phyloP scores from a whole-genome alignment of 2,329 filamentous ascomycete genomes.

The Alternaria conjuncta region DNA sequence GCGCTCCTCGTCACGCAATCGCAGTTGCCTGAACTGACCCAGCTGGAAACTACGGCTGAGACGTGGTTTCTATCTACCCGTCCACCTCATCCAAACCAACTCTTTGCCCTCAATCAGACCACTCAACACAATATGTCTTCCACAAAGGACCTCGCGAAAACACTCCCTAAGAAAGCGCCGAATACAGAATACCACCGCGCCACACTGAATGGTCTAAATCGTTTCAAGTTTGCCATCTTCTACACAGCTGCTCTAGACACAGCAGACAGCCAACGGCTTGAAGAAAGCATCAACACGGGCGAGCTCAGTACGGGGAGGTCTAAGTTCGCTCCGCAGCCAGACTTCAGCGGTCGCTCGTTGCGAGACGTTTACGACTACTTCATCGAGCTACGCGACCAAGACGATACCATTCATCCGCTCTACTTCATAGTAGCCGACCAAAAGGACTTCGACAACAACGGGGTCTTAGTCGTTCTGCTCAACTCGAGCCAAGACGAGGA shows the following conservation, averaged over 20 bases:
- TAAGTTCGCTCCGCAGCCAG: slow-evolving; percentile 1
- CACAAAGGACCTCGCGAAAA: not conserved
- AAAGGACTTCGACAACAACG: not conserved
- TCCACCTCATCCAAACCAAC: not conserved
- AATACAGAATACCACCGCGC: not conserved
- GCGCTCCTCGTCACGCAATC: not conserved
- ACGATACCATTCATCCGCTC: slow-evolving; percentile 3
- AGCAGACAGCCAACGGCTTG: not conserved
- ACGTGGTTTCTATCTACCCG: not conserved
- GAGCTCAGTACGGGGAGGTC: not conserved
- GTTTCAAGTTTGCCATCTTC: not conserved
- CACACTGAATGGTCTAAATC: not conserved
- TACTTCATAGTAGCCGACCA: slow-evolving; percentile 7
- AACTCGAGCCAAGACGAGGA: slow-evolving; percentile 5
- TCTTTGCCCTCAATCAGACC: not conserved
- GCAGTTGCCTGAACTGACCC: not conserved
- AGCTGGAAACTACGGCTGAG: not conserved
- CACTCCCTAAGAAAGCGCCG: not conserved
- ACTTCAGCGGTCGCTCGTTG: slow-evolving; percentile 1
- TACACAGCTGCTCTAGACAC: not conserved
- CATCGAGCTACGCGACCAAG: slow-evolving; percentile 1
- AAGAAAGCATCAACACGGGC: not conserved
- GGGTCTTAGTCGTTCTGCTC: slow-evolving; percentile 1
- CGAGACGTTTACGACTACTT: slow-evolving; percentile 6
- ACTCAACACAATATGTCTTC: not conserved